These are phyloP conservation scores for Geranium incanum DNA, from an alignment of 441 rosid species.

Conservation along the genomic window DNA sequence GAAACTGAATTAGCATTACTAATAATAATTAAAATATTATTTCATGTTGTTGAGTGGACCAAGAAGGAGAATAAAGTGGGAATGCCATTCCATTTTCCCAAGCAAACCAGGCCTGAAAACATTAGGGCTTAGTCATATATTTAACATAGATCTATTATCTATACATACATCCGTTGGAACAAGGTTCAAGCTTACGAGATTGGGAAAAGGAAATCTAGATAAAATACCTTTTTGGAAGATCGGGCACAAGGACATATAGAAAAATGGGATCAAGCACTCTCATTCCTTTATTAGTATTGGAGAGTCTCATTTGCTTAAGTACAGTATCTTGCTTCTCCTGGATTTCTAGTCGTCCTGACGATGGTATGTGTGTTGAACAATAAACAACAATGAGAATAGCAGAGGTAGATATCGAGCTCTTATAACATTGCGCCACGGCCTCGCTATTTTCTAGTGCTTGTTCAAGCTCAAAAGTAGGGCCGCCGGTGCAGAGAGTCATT, in stretches of 20 bases:
- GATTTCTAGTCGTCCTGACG: slow-evolving; percentile 48
- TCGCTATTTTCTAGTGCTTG: slow-evolving; percentile 83
- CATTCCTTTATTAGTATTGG: slow-evolving; percentile 26
- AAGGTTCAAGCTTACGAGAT: background rate
- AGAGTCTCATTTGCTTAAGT: slow-evolving; percentile 40
- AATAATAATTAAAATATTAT: background rate
- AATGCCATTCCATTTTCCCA: background rate
- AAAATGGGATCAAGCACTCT: slow-evolving; percentile 45
- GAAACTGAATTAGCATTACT: background rate
- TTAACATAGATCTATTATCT: background rate
- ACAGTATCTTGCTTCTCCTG: slow-evolving; percentile 49
- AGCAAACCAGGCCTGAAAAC: background rate
- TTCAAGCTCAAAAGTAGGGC: slow-evolving; percentile 60
- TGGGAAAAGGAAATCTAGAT: background rate
- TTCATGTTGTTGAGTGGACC: background rate
- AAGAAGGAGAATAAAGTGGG: background rate
- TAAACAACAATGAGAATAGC: slow-evolving; percentile 55
- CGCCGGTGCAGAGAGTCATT: slow-evolving; percentile 57
- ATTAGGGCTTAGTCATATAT: background rate
- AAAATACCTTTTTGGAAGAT: slow-evolving; percentile 79
- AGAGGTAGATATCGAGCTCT: slow-evolving; percentile 64
- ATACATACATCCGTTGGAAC: background rate
- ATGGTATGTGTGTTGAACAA: slow-evolving; percentile 53
- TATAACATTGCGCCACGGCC: slow-evolving; percentile 71
- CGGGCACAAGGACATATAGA: slow-evolving; percentile 65